Evolutionary conservation across 176 grass and related monocot genomes (phyloP).

Genomic region (Metroxylon sagu): DNA sequence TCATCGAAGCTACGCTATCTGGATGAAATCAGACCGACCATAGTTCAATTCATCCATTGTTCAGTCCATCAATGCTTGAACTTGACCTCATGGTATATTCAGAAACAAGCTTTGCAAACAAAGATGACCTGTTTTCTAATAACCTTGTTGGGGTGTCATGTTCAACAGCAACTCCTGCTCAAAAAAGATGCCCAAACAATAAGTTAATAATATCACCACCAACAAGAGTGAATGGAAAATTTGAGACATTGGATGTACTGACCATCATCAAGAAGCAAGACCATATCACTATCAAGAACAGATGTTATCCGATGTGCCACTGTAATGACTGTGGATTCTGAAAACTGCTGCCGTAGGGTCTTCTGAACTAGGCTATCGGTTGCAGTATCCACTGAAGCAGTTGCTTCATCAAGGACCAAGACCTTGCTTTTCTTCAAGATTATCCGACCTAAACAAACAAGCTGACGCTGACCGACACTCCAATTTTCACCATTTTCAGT

Average conservation of each 20-base stretch:
- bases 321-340: slow-evolving; percentile 3
- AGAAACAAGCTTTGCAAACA: slow-evolving; percentile 69
- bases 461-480: slow-evolving; percentile 85
- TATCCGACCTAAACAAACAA: slow-evolving; percentile 49
- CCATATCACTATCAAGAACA: neutral
- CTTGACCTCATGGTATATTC: slow-evolving; percentile 58
- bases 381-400: no score
- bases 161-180: slow-evolving; percentile 54
- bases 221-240: no score
- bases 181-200: neutral
- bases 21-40: no score
- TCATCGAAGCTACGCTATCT: no score
- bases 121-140: slow-evolving; percentile 48
- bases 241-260: neutral
- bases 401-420: slow-evolving; percentile 1
- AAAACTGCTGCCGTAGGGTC: no score
- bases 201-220: no score
- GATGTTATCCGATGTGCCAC: no score
- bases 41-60: no score
- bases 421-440: slow-evolving; percentile 70
- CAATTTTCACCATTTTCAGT: slow-evolving; percentile 84
- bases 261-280: slow-evolving; percentile 76
- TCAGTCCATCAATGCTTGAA: slow-evolving; percentile 18
- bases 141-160: slow-evolving; percentile 44
- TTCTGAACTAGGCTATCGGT: neutral